Percentiles rank a stretch among this genome's conserved stretches.
Evolutionary conservation across 441 rosid genomes (phyloP).

Genomic region (Jatropha multifida): DNA sequence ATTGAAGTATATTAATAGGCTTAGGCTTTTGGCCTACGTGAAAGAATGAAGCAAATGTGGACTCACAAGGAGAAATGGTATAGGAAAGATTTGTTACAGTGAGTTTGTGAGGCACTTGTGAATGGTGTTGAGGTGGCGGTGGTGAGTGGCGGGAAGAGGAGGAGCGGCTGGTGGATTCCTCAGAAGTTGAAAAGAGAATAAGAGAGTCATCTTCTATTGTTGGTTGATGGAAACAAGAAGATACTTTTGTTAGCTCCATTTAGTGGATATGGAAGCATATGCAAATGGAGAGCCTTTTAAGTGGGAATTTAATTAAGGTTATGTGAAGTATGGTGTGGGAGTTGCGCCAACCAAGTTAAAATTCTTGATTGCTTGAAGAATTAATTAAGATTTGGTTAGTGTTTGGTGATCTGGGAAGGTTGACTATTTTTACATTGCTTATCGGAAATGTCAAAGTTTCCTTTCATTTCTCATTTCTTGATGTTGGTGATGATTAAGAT

Average conservation of each 20-base stretch:
- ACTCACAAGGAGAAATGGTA: constrained; percentile 34
- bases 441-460: neutral
- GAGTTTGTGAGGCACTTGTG: constrained; percentile 32
- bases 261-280: neutral
- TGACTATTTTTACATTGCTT: constrained; percentile 15
- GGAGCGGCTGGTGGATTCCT: constrained; percentile 55
- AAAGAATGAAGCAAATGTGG: constrained; percentile 31
- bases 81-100: constrained; percentile 65
- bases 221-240: constrained; percentile 48
- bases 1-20: constrained; percentile 54
- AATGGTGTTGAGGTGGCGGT: constrained; percentile 12
- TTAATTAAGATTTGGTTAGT: neutral
- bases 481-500: too few relatives aligned
- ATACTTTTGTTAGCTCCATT: neutral
- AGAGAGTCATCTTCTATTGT: constrained; percentile 56
- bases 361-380: neutral
- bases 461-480: neutral
- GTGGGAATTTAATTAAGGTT: neutral
- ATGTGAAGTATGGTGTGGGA: constrained; percentile 22
- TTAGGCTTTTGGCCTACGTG: constrained; percentile 37
- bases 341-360: constrained; percentile 45
- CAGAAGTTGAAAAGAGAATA: constrained; percentile 68
- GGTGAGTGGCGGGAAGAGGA: constrained; percentile 55
- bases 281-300: neutral
- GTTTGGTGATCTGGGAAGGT: constrained; percentile 42